These are phyloP conservation scores for Ceratocystiopsis brevicomis DNA, from an alignment of 2,329 filamentous ascomycete species.

Conservation along the genomic window DNA sequence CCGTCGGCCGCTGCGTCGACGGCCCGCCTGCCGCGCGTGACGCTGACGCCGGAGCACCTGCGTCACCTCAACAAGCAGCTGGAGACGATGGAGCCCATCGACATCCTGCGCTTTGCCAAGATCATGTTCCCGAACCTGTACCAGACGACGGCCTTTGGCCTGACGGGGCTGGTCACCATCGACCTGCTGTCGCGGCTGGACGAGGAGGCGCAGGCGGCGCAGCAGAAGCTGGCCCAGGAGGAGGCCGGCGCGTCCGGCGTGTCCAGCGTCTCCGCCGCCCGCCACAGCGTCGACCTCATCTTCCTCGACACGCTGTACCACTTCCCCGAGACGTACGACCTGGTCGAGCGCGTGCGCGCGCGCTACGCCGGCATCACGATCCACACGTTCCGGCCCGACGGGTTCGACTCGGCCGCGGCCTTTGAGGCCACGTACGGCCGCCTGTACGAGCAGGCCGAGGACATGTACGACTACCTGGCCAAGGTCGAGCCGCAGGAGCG, in stretches of 20 bases:
- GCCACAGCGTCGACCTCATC: conserved; percentile 40
- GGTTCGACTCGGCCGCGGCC: conserved; percentile 49
- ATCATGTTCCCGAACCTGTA: conserved; percentile 77
- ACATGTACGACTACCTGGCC: conserved; percentile 90
- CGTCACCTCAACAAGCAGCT: conserved; percentile 82
- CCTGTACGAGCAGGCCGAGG: conserved; percentile 69
- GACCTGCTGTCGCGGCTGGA: conserved; percentile 70
- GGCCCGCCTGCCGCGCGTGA: conserved; percentile 53
- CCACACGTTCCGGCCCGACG: conserved; percentile 78
- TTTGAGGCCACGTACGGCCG: conserved; percentile 71
- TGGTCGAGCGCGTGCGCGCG: conserved; percentile 54
- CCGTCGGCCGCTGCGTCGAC: conserved; percentile 33
- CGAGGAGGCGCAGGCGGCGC: conserved; percentile 36
- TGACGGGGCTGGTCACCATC: conserved; percentile 64
- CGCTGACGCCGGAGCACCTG: conserved; percentile 74
- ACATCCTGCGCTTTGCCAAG: conserved; percentile 83
- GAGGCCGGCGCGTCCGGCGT: no score
- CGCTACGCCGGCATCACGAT: conserved; percentile 64
- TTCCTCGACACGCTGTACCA: conserved; percentile 76
- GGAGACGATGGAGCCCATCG: conserved; percentile 71
- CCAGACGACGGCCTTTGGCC: conserved; percentile 68
- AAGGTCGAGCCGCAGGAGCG: conserved; percentile 94
- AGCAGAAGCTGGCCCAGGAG: conserved; percentile 15
- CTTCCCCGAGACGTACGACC: conserved; percentile 56
- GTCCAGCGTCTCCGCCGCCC: not conserved